These are phyloP conservation scores for Fagopyrum tataricum DNA, from an alignment of 148 eudicot genomes.

Conservation along the genomic window DNA sequence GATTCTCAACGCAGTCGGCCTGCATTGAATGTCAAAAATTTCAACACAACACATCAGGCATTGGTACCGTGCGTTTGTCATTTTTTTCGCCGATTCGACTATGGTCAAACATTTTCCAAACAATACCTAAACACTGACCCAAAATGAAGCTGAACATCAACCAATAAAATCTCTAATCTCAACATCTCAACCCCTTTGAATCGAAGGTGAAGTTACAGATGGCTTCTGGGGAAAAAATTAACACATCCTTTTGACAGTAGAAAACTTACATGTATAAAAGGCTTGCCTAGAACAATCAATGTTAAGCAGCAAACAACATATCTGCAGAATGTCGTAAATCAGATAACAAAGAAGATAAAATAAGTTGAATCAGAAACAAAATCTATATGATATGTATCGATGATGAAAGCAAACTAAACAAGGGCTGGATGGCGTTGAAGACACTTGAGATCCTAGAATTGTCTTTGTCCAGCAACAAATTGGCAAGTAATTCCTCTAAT, in stretches of 20 bases:
- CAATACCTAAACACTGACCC: no score
- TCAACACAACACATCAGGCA: no score
- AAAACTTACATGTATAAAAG: background rate
- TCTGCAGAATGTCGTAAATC: constrained; percentile 1
- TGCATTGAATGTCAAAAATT: no score
- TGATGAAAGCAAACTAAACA: background rate
- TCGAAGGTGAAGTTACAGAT: no score
- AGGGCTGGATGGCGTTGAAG: background rate
- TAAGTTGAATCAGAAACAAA: constrained; percentile 1
- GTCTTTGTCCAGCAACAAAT: background rate
- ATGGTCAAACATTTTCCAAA: no score
- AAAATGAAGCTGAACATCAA: no score
- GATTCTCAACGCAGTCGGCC: no score
- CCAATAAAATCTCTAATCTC: no score
- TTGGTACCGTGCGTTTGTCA: no score
- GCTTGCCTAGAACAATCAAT: background rate
- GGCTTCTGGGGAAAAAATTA: background rate
- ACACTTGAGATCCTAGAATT: background rate
- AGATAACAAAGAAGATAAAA: constrained; percentile 1
- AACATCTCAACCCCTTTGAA: no score
- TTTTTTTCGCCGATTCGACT: no score
- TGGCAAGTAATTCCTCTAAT: background rate
- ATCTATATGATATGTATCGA: background rate
- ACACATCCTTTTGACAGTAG: background rate
- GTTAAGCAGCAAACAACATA: background rate